These are phyloP conservation scores for Fragilariopsis cylindrus DNA, from an alignment of 108 stramenopile genomes.

Conservation along the genomic window DNA sequence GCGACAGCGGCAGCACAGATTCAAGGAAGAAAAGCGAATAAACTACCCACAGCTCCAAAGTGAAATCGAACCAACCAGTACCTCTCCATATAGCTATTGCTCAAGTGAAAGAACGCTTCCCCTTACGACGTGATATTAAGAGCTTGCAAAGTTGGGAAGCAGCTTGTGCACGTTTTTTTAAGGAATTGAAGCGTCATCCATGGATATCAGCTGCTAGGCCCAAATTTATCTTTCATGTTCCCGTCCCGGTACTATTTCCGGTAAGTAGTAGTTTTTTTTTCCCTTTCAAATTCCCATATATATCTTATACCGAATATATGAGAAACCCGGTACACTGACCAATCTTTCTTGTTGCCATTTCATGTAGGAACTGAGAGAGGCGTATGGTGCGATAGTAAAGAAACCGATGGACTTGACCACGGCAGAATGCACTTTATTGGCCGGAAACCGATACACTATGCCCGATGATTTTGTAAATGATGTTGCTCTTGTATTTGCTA, in stretches of 20 bases:
- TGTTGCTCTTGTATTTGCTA: constrained; percentile 78
- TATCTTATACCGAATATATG: not conserved
- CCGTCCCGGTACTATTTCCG: constrained; percentile 78
- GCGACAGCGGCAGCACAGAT: constrained; percentile 25
- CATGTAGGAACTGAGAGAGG: constrained; percentile 52
- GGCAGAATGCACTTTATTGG: constrained; percentile 74
- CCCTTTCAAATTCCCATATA: not conserved
- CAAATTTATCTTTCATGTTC: constrained; percentile 85
- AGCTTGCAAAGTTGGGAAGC: constrained; percentile 73
- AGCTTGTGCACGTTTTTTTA: constrained; percentile 66
- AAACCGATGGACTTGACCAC: constrained; percentile 92
- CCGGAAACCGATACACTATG: constrained; percentile 50
- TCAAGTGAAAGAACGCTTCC: constrained; percentile 75
- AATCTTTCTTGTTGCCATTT: not conserved
- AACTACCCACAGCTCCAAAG: constrained; percentile 19
- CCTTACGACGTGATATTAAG: constrained; percentile 67
- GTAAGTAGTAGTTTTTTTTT: constrained; percentile 24
- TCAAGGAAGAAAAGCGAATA: constrained; percentile 2
- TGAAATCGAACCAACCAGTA: constrained; percentile 64
- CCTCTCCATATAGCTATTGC: constrained; percentile 87
- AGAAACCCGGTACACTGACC: not conserved
- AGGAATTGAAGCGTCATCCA: constrained; percentile 74
- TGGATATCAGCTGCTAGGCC: constrained; percentile 69
- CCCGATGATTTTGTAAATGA: constrained; percentile 81
- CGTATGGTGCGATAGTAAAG: constrained; percentile 66